Base-by-base conservation (phyloP, 345 rosid genomes). In the Trapa incisa region DNA sequence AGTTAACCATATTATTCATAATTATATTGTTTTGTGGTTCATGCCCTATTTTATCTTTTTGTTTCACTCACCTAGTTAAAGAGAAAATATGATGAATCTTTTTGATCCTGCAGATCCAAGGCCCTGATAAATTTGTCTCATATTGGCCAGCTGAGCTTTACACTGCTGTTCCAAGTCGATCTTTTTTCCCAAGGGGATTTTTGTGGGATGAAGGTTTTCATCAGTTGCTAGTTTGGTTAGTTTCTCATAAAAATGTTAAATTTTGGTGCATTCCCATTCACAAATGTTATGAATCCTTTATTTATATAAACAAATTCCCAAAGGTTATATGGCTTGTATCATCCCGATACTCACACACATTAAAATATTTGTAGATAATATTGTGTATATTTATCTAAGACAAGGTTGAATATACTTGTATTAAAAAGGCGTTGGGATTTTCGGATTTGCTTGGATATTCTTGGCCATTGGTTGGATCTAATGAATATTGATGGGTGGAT, bases 131-230 rank as follows among this genome's bases (percentile, higher is more conserved):
- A 64, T 80, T 73, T 79, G 74, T 91, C 76, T 75, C 78, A 68
- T 94, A 91, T 70, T 94, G 96, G 99, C 97, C 96, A 53, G 96
- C 96, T 64, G 97, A 91, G 79, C 85, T 94, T 66, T 87, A 86
- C 79, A 85, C 97, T 5, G 95, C 99, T 56, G 97, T 94, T 74
- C 99, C 99, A 48, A 87, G 97, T 79, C 80, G 99, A 64, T 91
- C 97, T 1, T 74, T 82, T 68, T 91, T 94, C 70, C 96, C 97
- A 0, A 82, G 99, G 78, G 96, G 97, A 56, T 94, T 94, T 74
- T 73, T 87, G n/a, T 94, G 97, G 97, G 96, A 94, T 78, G 99
- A 94, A 94, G 99, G 97, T 65, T 94, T 91, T 70, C 96, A 91
- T 85, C 99, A 91, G 69, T 37, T 94, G 69, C 67, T 87, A 75